A percentile compares a stretch with the other conserved stretches of the same genome.
Evolutionary conservation across 805 yeast species (phyloP).

Genomic region (Blastobotrys robertii): DNA sequence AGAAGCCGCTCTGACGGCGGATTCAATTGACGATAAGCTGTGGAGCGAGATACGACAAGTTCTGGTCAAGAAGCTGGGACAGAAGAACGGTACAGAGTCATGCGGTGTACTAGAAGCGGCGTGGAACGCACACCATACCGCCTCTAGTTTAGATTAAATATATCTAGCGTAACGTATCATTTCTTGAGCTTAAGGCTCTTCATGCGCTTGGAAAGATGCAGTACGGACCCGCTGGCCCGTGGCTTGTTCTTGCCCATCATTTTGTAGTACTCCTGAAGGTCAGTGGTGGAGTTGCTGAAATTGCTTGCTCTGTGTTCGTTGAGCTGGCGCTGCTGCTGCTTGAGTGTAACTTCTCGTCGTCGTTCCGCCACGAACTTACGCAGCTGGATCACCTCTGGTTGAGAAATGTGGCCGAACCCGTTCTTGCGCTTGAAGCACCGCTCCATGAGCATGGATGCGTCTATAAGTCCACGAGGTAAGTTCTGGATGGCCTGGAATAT

Average conservation of each 20-base stretch:
- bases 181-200: constrained; percentile 8
- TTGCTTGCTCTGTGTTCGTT: background rate
- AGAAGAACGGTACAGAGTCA: background rate
- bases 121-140: too few relatives aligned
- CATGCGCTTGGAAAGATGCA: constrained; percentile 7
- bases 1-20: background rate
- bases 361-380: constrained; percentile 61
- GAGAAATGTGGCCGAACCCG: constrained; percentile 59
- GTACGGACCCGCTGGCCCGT: constrained; percentile 2
- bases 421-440: constrained; percentile 17
- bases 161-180: background rate
- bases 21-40: background rate
- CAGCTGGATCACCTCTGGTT: constrained; percentile 71
- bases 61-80: constrained; percentile 1
- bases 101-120: too few relatives aligned
- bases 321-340: constrained; percentile 1
- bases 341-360: constrained; percentile 11
- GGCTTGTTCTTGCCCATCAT: constrained; percentile 5
- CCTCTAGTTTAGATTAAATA: background rate
- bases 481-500: constrained; percentile 80
- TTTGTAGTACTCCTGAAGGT: constrained; percentile 9
- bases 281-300: constrained; percentile 5
- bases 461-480: constrained; percentile 55
- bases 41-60: constrained; percentile 1
- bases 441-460: constrained; percentile 16